phyloP scores from a whole-genome alignment of 2,329 filamentous ascomycete genomes.

The Alternaria sp. region DNA sequence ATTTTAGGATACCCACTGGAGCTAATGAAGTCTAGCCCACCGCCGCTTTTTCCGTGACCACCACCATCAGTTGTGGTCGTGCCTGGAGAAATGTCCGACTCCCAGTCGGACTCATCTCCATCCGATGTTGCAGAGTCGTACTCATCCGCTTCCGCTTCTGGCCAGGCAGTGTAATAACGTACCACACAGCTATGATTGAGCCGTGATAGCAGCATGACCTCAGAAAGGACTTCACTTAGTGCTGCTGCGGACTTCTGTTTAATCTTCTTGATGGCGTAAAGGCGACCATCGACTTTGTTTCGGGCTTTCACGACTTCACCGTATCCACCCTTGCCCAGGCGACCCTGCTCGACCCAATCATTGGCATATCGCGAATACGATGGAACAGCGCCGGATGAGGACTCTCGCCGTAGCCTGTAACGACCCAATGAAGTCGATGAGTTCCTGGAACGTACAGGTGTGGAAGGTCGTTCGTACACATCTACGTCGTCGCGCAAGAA shows the following conservation, averaged over 20 bases:
- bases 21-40: slow-evolving; percentile 87
- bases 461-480: slow-evolving; percentile 48
- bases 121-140: slow-evolving; percentile 40
- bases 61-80: slow-evolving; percentile 49
- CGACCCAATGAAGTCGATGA: slow-evolving; percentile 49
- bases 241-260: slow-evolving; percentile 77
- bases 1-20: slow-evolving; percentile 79
- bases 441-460: slow-evolving; percentile 48
- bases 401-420: slow-evolving; percentile 49
- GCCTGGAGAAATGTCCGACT: slow-evolving; percentile 39
- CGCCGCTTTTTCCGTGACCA: slow-evolving; percentile 76
- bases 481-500: slow-evolving; percentile 62
- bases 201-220: slow-evolving; percentile 88
- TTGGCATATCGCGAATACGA: slow-evolving; percentile 78
- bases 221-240: slow-evolving; percentile 81
- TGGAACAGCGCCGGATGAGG: slow-evolving; percentile 42
- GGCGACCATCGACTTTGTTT: slow-evolving; percentile 90
- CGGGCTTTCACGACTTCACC: slow-evolving; percentile 95
- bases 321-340: slow-evolving; percentile 91
- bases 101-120: slow-evolving; percentile 36
- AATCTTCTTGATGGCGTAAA: slow-evolving; percentile 98
- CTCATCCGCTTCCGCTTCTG: slow-evolving; percentile 69
- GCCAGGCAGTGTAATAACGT: slow-evolving; percentile 94
- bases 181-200: slow-evolving; percentile 89
- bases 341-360: slow-evolving; percentile 90